These are phyloP conservation scores for Ampelocalamus luodianensis DNA, from an alignment of 176 grass and related monocot genomes.

Conservation along the genomic window DNA sequence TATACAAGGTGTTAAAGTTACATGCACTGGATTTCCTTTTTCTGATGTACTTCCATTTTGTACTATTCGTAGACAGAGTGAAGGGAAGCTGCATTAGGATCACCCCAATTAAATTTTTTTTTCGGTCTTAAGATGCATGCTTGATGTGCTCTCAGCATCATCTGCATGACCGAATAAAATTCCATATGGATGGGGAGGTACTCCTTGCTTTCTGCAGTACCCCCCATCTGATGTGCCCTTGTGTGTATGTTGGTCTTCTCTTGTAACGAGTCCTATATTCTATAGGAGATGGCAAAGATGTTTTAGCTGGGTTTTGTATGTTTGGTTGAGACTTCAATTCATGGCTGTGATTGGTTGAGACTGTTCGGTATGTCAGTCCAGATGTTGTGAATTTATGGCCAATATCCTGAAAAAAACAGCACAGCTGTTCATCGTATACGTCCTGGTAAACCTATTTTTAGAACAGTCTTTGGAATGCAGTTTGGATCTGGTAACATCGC, in stretches of 20 bases:
- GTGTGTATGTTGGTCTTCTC: background rate
- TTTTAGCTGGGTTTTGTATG: background rate
- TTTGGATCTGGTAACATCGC: background rate
- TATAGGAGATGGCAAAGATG: background rate
- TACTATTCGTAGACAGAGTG: conserved; percentile 58
- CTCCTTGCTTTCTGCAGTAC: background rate
- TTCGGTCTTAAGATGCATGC: background rate
- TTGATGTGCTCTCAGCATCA: conserved; percentile 1
- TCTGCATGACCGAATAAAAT: conserved; percentile 32
- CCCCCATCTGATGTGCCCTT: background rate
- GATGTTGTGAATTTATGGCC: background rate
- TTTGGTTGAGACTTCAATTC: background rate
- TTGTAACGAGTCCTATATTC: background rate
- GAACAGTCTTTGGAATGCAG: background rate
- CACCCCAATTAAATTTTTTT: conserved; percentile 7
- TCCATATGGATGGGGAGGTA: background rate
- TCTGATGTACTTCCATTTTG: conserved; percentile 55
- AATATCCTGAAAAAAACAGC: background rate
- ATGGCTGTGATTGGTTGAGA: background rate
- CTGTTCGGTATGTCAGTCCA: background rate
- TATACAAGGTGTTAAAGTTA: conserved; percentile 55
- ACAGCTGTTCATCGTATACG: background rate
- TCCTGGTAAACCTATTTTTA: background rate
- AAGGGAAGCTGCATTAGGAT: conserved; percentile 56
- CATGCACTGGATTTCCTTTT: conserved; percentile 47